Base-by-base conservation (phyloP, 2,329 filamentous ascomycete species). In the Aspergillus piperis region DNA sequence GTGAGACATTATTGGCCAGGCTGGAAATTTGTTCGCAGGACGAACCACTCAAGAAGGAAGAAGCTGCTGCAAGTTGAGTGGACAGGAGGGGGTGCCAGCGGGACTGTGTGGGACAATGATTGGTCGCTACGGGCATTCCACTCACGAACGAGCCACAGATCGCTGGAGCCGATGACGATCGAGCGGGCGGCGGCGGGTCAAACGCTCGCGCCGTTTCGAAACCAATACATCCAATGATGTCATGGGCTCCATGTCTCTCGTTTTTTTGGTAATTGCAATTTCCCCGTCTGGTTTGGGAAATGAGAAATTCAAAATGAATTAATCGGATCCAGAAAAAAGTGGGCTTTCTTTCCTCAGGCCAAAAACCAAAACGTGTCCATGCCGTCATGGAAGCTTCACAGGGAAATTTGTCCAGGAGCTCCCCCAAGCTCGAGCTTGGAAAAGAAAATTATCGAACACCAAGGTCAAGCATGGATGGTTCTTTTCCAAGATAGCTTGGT, bases 131-230 rank as follows among this genome's bases (percentile, higher is more conserved):
- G 32, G 32, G 30, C 3, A 56, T n/a, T 56, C 56, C 60, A 60
- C 59, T 68, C 70, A 61, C 69, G 71, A 70, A 64, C 61, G 57
- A 64, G 66, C 61, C 59, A 66, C 47, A 69, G 70, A 73, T 71
- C 67, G 69, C 64, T 71, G 69, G 68, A 67, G 69, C 65, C 66
- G 66, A 73, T 73, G 70, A 73, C 67, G 71, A 73, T 70, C 67
- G 60, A 65, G 59, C 62, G 61, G 63, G 57, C 59, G 59, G 39
- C 44, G 36, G 58, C 56, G 69, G 68, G 64, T 66, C 70, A 70
- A 72, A 66, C 68, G 65, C 66, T 70, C 68, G 62, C 67, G 59
- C 64, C 60, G 66, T 70, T 71, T 71, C 60, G 61, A 57, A 36
- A 54, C 54, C 57, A 54, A 10, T 41, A 48, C 42, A 30, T n/a